Conservation (phyloP, 495 filamentous ascomycete genomes). For the Tetracladium setigerum region DNA sequence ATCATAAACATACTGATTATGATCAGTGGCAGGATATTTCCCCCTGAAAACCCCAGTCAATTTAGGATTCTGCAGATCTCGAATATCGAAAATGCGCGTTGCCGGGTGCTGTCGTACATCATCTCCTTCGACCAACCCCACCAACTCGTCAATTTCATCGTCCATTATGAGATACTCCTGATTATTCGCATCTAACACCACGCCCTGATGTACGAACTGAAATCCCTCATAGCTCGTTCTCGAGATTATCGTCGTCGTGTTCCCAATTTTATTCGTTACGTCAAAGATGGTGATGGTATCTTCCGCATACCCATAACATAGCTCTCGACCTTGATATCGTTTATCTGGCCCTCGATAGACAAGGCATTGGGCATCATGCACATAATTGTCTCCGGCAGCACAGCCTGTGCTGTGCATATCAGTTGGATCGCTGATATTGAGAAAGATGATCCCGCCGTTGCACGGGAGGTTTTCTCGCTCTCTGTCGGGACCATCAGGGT, state of each 20-base stretch:
- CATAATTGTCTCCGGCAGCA: conserved; percentile 46
- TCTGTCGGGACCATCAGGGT: too few species aligned
- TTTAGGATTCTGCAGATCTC: conserved; percentile 37
- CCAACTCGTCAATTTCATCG: conserved; percentile 52
- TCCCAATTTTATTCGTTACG: conserved; percentile 40
- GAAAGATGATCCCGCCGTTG: conserved; percentile 44
- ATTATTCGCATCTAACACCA: conserved; percentile 41
- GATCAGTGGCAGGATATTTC: conserved; percentile 43
- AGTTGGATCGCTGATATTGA: conserved; percentile 41
- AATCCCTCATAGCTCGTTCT: conserved; percentile 48
- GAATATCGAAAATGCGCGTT: conserved; percentile 51
- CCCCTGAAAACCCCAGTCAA: conserved; percentile 49
- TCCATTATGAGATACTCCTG: conserved; percentile 51
- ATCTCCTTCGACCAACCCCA: conserved; percentile 35
- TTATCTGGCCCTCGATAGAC: conserved; percentile 49
- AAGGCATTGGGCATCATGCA: conserved; percentile 55
- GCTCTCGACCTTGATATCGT: conserved; percentile 42
- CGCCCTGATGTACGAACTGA: conserved; percentile 55
- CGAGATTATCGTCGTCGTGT: conserved; percentile 39
- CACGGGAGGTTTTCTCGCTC: conserved; percentile 37
- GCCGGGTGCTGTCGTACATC: conserved; percentile 32
- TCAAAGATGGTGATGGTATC: conserved; percentile 44
- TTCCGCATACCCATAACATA: conserved; percentile 55
- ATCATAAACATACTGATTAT: conserved; percentile 53
- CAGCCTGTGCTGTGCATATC: conserved; percentile 45